phyloP scores from a whole-genome alignment of 108 stramenopile genomes.

The Cyclotella cryptica region DNA sequence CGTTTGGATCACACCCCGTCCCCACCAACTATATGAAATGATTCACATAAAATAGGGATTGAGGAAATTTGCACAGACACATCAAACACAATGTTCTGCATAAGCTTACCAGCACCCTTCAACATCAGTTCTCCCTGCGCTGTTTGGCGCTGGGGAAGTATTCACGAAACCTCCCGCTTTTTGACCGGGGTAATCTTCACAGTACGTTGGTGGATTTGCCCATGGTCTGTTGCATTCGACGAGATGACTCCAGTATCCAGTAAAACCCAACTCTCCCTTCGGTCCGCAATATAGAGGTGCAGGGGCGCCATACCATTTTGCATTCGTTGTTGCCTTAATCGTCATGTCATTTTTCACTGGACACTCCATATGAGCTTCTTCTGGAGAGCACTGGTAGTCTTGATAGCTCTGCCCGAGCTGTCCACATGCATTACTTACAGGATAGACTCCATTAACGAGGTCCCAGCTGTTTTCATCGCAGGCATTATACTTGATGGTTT shows the following conservation, averaged over 20 bases:
- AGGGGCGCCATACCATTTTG: slow-evolving; percentile 57
- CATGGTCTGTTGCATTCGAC: slow-evolving; percentile 41
- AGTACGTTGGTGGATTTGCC: slow-evolving; percentile 21
- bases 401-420: no score
- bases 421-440: slow-evolving; percentile 49
- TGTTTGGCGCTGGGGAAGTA: slow-evolving; percentile 23
- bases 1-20: no score
- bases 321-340: slow-evolving; percentile 44
- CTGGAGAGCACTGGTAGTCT: slow-evolving; percentile 44
- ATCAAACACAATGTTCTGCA: no score
- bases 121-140: slow-evolving; percentile 35
- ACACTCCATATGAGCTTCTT: slow-evolving; percentile 53
- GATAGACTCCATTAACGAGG: slow-evolving; percentile 47
- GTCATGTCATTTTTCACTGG: slow-evolving; percentile 40
- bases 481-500: slow-evolving; percentile 56
- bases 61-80: no score
- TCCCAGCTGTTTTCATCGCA: slow-evolving; percentile 60
- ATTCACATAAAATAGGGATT: no score
- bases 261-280: slow-evolving; percentile 31
- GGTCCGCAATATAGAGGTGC: slow-evolving; percentile 56
- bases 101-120: slow-evolving; percentile 62
- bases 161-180: slow-evolving; percentile 28
- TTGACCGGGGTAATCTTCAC: slow-evolving; percentile 33
- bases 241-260: slow-evolving; percentile 51
- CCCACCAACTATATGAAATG: no score